These are phyloP conservation scores for Coniosporium uncinatum DNA, from an alignment of 2,329 filamentous ascomycete genomes.

Conservation along the genomic window DNA sequence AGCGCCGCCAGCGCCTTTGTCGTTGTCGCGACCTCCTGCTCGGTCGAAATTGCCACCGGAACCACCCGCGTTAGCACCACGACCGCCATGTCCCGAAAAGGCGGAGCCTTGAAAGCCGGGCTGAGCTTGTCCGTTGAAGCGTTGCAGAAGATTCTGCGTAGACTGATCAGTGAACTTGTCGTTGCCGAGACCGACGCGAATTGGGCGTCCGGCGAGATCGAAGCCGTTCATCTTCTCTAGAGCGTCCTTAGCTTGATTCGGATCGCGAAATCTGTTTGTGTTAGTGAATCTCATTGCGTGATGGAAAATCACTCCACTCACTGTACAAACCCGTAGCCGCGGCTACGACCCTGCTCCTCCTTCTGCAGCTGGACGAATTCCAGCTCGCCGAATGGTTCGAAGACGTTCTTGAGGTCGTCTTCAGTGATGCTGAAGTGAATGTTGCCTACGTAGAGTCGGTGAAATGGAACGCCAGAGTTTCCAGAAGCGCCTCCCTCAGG, in stretches of 20 bases:
- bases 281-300: slow-evolving; percentile 4
- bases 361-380: slow-evolving; percentile 98
- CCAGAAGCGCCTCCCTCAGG: slow-evolving; percentile 60
- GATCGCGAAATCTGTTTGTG: slow-evolving; percentile 73
- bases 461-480: slow-evolving; percentile 86
- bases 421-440: slow-evolving; percentile 99
- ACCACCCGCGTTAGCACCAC: slow-evolving; percentile 75
- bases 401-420: slow-evolving; percentile 90
- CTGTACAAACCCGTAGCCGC: slow-evolving; percentile 99
- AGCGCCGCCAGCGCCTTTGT: slow-evolving; percentile 82
- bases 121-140: slow-evolving; percentile 55
- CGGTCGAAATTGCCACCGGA: slow-evolving; percentile 74
- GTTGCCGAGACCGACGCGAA: slow-evolving; percentile 98
- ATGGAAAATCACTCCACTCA: slow-evolving; percentile 47
- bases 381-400: slow-evolving; percentile 95
- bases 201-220: slow-evolving; percentile 93
- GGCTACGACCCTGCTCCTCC: slow-evolving; percentile 84
- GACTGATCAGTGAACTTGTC: slow-evolving; percentile 99
- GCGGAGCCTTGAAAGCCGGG: slow-evolving; percentile 90
- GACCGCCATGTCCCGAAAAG: slow-evolving; percentile 86
- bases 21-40: slow-evolving; percentile 80
- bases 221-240: slow-evolving; percentile 99
- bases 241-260: slow-evolving; percentile 86
- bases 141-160: slow-evolving; percentile 86
- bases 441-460: slow-evolving; percentile 97